Base-by-base conservation (phyloP, 2,329 filamentous ascomycete species). In the Macrophomina tecta region DNA sequence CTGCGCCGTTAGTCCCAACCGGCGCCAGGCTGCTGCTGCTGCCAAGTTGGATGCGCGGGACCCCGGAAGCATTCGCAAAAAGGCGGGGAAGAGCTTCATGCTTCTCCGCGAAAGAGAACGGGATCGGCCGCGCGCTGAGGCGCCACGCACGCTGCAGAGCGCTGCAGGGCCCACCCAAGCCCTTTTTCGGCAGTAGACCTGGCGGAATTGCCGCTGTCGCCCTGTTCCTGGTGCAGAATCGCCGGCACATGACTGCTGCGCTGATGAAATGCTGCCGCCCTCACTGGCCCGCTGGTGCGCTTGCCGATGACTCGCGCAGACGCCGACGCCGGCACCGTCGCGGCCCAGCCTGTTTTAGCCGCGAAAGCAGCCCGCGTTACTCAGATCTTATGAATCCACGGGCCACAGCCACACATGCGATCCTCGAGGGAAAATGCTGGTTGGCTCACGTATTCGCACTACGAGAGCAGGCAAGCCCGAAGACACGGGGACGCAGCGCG, bases 31-130 rank as follows among this genome's bases (percentile, higher is more conserved):
- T 48, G 23, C 45, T 48, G 18, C 18, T 18, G 45, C 53, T 58
- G 53, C 53, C 53, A 62, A 62, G 58, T 62, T 62, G 42, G 58
- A 49, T 62, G 58, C 45, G 58, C 58, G 58, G 58, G 58, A 62
- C 58, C 58, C 58, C 58, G 58, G 58, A 62, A 62, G 58, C 58
- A 62, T 62, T 23, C 58, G 58, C 58, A 38, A 62, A 62, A 62
- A 62, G 58, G 58, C 58, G 58, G 58, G 58, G 58, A 62, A 62
- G 23, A 62, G 58, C 58, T 62, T 62, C 58, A 62, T 30, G 58
- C 58, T 62, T 62, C 58, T 62, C 58, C 58, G 58, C 58, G 58
- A 49, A 62, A 38, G 58, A 49, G 58, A 60, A 60, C 58, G 58
- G 58, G 58, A 62, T 62, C 58, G 45, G 32, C 58, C 30, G 58